A percentile compares a stretch with the other conserved stretches of the same genome.
Evolutionary conservation across 148 eudicot species (phyloP).

Genomic region (Fagopyrum esculentum): DNA sequence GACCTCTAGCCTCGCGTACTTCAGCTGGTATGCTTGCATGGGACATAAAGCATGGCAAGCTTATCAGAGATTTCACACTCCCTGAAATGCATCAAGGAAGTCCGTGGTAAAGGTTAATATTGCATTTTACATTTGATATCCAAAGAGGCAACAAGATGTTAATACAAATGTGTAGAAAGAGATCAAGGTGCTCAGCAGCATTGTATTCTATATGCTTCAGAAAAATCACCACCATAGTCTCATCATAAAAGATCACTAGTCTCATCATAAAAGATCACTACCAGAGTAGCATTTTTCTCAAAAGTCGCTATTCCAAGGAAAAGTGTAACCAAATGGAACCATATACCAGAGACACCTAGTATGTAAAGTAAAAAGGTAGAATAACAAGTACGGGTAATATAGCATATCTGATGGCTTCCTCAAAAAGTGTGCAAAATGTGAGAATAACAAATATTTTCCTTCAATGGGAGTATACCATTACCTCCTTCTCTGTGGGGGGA

Average conservation of each 20-base stretch:
- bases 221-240: no score
- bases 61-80: conserved; percentile 94
- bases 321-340: neutral
- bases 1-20: conserved; percentile 78
- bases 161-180: neutral
- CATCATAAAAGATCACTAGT: no score
- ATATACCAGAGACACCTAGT: neutral
- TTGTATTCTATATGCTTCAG: neutral
- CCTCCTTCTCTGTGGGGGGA: neutral
- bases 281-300: neutral
- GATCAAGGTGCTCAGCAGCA: neutral
- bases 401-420: no score
- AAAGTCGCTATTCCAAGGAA: no score
- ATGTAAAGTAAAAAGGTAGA: neutral
- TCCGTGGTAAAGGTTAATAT: neutral
- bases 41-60: conserved; percentile 99
- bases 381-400: no score
- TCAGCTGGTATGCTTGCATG: conserved; percentile 82
- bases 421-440: no score
- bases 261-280: no score
- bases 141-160: neutral
- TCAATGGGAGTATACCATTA: neutral
- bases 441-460: neutral
- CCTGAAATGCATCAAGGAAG: conserved; percentile 31
- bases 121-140: neutral